Evolutionary conservation across 495 filamentous ascomycete species (phyloP), one percentile per base, ranked within the genome.

Genomic region (Aspergillus ostianus): DNA sequence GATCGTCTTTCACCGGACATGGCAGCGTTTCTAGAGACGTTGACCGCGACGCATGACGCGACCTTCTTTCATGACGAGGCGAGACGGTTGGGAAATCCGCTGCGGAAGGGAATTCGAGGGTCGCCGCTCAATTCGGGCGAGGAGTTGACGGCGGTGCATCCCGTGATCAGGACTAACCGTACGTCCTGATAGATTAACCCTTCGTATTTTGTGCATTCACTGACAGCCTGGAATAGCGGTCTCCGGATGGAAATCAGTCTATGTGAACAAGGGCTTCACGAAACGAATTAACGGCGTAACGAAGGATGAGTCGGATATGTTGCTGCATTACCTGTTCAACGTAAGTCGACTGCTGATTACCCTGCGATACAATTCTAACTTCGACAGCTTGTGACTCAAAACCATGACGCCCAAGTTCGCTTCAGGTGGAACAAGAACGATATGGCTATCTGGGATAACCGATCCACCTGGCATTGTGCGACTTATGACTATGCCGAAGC

Each of bases 381-480:
- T 1, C 20, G 19, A 5, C 17, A 65, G 66, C 76, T 90, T 7
- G 76, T 92, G 30, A 76, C 82, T 9, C 83, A 91, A 69, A 91
- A 90, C 70, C 89, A 90, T 63, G 89, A 93, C 63, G 72, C 89
- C 46, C 89, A 91, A 74, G 87, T 91, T 3, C 75, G 90, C 20
- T 79, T 83, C 67, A 77, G 80, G 59, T 92, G 86, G 87, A 73
- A 79, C 55, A 66, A 65, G 51, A 83, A 85, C 59, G 83, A 88
- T 64, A 65, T 88, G 66, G 88, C 89, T 0, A 88, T 92, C 60
- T 92, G 89, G 89, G 89, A 92, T 65, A 91, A 91, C 61, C 74
- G 89, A 10, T 83, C 78, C 53, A 80, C 82, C 15, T 90, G 83
- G 73, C 89, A 92, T 60, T 83, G 82, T 23, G 87, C 88, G 1